Percentiles rank a stretch among this genome's conserved stretches.
phyloP scores from a whole-genome alignment of 306 rosid species.

The Vigna angularis region DNA sequence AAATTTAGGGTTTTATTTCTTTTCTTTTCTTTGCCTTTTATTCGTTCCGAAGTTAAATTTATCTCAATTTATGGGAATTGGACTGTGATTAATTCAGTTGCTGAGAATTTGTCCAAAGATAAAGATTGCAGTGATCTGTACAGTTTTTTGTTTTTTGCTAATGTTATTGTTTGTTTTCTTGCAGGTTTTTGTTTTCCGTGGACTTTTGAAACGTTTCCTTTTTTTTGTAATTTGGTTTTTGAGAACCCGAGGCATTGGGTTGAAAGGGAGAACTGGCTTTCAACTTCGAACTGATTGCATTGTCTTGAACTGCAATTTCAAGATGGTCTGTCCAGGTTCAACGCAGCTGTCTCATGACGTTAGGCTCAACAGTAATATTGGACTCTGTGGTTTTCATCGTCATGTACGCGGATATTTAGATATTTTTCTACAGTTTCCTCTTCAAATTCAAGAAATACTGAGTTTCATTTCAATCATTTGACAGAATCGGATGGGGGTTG shows the following conservation, averaged over 20 bases:
- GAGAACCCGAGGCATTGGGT: conserved; percentile 26
- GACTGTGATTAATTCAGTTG: not conserved
- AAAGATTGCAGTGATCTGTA: not conserved
- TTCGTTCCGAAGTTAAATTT: not conserved
- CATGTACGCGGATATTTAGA: conserved; percentile 55
- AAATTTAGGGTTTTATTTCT: conserved; percentile 50
- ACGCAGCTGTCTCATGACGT: conserved; percentile 61
- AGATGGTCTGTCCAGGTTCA: conserved; percentile 72
- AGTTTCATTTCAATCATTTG: conserved; percentile 41
- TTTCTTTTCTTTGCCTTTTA: not conserved
- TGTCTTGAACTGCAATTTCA: conserved; percentile 42
- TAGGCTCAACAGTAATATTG: conserved; percentile 45
- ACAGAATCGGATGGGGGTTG: conserved; percentile 62
- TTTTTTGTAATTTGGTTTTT: not conserved
- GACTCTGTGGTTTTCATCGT: conserved; percentile 53
- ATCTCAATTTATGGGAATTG: not conserved
- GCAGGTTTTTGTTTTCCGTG: conserved; percentile 36
- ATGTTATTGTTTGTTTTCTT: conserved; percentile 14
- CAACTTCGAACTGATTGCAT: conserved; percentile 33
- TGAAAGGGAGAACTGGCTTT: conserved; percentile 36
- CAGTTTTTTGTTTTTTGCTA: conserved; percentile 12
- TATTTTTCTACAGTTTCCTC: not conserved
- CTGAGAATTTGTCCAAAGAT: conserved; percentile 9
- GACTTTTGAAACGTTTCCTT: not conserved
- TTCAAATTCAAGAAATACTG: conserved; percentile 9